A percentile compares a stretch with the other conserved stretches of the same genome.
Conservation (phyloP, 305 asterid genomes). For the Fraxinus dipetala region DNA sequence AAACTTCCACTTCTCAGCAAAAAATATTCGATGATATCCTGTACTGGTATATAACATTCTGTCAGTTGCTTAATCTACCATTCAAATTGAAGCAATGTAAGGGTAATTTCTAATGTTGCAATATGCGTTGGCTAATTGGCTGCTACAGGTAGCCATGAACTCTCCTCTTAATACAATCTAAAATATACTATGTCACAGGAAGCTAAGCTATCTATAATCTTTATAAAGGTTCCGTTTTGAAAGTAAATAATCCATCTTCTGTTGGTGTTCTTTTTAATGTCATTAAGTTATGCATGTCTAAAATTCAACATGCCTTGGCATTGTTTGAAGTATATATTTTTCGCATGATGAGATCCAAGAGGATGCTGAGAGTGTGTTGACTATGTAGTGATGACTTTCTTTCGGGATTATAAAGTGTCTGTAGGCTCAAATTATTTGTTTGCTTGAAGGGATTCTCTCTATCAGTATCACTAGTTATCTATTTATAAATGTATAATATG, state of each 20-base stretch:
- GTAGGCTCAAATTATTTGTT: background rate
- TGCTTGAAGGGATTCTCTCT: background rate
- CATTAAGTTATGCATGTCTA: background rate
- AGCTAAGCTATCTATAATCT: background rate
- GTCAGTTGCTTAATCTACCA: background rate
- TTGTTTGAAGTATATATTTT: background rate
- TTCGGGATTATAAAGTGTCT: background rate
- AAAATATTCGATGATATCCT: background rate
- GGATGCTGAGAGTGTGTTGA: background rate
- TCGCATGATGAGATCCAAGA: background rate
- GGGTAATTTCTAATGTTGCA: background rate
- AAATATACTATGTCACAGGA: background rate
- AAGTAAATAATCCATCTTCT: constrained; percentile 3
- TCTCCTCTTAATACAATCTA: background rate
- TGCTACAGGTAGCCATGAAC: background rate
- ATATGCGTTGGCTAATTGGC: background rate
- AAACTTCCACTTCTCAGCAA: background rate
- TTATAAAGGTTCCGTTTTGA: background rate
- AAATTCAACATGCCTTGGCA: constrained; percentile 1
- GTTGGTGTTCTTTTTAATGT: background rate
- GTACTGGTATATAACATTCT: background rate
- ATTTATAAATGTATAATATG: constrained; percentile 2
- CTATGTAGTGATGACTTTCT: background rate
- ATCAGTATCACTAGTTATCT: background rate
- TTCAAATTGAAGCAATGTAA: background rate